Evolutionary conservation across 2,329 filamentous ascomycete genomes (phyloP), one percentile per base, ranked within the genome.

Genomic region (Dryadomyces sulphureus): DNA sequence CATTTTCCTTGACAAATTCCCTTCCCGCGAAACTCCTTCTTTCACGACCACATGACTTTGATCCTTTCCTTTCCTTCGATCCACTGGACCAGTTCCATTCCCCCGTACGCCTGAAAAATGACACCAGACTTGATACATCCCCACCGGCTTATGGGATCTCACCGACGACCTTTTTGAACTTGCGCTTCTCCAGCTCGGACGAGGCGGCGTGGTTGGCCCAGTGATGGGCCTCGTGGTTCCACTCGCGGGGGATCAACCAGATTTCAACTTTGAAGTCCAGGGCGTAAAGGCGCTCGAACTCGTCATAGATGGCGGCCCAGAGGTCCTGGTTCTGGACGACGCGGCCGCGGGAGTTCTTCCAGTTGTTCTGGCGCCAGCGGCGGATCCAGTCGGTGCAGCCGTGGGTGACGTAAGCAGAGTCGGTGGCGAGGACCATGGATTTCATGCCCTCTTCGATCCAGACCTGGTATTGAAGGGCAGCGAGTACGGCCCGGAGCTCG

Each of bases 391-490:
- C 45, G 4, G 64, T 68, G 3, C 64, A 57, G 11, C 68, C 66
- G 7, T 60, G 49, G 14, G 62, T 62, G 7, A 72, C 61, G 45
- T 72, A 72, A 42, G 64, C 60, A 1, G 65, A 66, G 46, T 73
- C 66, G 0, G 66, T 71, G 16, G 67, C 64, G 43, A 73, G 58
- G 12, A 72, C 64, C n/a, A 73, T 47, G 3, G 56, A 56, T 8
- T 54, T 50, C 54, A 61, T 65, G 9, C 61, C 62, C 50, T 70
- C 66, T 16, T 52, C 55, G 7, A 51, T 42, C 67, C 66, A 70
- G 38, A 53, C 48, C 3, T 62, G 59, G 50, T 63, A 66, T 42
- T 61, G 55, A 8, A 69, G 59, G n/a, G 64, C 69, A 7, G 61
- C 65, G 34, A 70, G 65, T 7, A 64, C 62, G 7, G 65, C 65